These are phyloP conservation scores for Hemisphaericaspora nanyangensis DNA, from an alignment of 805 yeast species.

Conservation along the genomic window DNA sequence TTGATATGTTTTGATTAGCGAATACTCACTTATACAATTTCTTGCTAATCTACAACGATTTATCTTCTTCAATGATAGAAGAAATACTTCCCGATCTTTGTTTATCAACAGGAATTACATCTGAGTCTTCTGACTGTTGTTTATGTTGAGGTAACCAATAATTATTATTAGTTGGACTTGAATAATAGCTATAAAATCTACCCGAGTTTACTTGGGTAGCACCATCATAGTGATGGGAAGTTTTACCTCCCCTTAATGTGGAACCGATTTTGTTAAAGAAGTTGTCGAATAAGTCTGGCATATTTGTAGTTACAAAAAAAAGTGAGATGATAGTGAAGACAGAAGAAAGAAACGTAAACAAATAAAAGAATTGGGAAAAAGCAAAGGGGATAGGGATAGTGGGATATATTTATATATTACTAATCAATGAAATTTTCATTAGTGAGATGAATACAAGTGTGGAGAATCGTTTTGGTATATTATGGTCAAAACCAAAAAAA, in stretches of 20 bases:
- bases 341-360: too few species aligned
- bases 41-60: too few species aligned
- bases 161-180: conserved; percentile 33
- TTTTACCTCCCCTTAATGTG: conserved; percentile 31
- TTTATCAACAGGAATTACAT: neutral
- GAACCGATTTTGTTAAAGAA: conserved; percentile 29
- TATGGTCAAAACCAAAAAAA: too few species aligned
- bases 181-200: conserved; percentile 32
- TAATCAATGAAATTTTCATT: too few species aligned
- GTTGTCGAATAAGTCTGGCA: conserved; percentile 39
- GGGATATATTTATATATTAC: too few species aligned
- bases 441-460: too few species aligned
- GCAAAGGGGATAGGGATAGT: too few species aligned
- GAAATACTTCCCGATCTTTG: conserved; percentile 7
- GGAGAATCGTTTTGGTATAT: too few species aligned
- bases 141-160: conserved; percentile 32
- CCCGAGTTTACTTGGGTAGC: conserved; percentile 36
- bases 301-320: conserved; percentile 6
- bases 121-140: neutral
- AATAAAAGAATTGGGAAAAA: too few species aligned
- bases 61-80: conserved; percentile 7
- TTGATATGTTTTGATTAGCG: too few species aligned
- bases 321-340: too few species aligned
- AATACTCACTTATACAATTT: too few species aligned
- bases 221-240: conserved; percentile 27